Percentiles rank a stretch among this genome's conserved stretches.
These are phyloP conservation scores for Periglandula ipomoeae DNA, from an alignment of 2,329 filamentous ascomycete species.

Conservation along the genomic window DNA sequence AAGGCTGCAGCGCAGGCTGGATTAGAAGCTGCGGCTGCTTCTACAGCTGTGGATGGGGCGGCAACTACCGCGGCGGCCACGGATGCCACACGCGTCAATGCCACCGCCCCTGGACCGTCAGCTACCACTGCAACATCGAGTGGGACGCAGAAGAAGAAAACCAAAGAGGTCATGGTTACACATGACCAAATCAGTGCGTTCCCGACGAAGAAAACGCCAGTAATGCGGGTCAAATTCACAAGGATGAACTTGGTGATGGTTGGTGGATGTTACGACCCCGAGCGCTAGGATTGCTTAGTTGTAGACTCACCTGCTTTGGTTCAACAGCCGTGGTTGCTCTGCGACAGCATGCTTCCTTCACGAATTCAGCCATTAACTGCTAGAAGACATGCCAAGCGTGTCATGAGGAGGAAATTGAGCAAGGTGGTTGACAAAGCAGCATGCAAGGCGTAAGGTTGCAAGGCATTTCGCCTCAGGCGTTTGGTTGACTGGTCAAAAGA, in stretches of 20 bases:
- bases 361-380: conserved; percentile 3
- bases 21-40: conserved; percentile 31
- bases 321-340: not conserved
- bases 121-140: conserved; percentile 17
- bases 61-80: conserved; percentile 16
- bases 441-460: conserved; percentile 2
- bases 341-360: conserved; percentile 6
- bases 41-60: conserved; percentile 35
- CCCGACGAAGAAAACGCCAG: conserved; percentile 90
- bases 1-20: conserved; percentile 41
- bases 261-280: conserved; percentile 60
- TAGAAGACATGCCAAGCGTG: conserved; percentile 6
- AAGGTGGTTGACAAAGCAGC: not conserved
- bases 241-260: conserved; percentile 90
- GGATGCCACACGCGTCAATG: conserved; percentile 17
- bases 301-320: conserved; percentile 3
- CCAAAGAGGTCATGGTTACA: conserved; percentile 82
- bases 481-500: not conserved
- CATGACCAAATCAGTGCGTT: conserved; percentile 93
- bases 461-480: not conserved
- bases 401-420: conserved; percentile 2
- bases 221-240: conserved; percentile 89
- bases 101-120: conserved; percentile 15
- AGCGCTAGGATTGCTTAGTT: conserved; percentile 25
- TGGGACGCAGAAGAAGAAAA: conserved; percentile 58